These are phyloP conservation scores for Termitomyces sp. DNA, from an alignment of 768 basidiomycete species.

Conservation along the genomic window DNA sequence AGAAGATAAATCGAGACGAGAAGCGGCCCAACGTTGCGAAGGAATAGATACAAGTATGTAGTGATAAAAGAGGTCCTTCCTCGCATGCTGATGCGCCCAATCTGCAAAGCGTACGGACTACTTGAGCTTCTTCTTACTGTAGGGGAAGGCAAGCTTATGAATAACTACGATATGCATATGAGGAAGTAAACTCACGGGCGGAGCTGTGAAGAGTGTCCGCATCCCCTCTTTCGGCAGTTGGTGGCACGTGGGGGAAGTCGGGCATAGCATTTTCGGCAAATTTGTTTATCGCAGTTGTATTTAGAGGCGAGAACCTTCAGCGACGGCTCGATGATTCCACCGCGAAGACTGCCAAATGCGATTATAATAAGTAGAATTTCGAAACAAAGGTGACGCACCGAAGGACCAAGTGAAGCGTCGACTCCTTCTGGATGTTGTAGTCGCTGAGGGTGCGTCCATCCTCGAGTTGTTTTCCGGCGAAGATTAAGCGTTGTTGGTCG, in stretches of 20 bases:
- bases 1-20: too few species aligned
- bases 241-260: slow-evolving; percentile 99
- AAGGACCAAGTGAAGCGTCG: slow-evolving; percentile 95
- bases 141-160: too few species aligned
- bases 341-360: slow-evolving; percentile 69
- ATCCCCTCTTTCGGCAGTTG: slow-evolving; percentile 96
- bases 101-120: slow-evolving; percentile 12
- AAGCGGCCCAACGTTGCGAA: not conserved
- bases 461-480: slow-evolving; percentile 98
- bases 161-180: not conserved
- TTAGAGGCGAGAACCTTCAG: slow-evolving; percentile 95
- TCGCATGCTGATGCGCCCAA: not conserved
- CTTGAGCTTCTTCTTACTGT: slow-evolving; percentile 20
- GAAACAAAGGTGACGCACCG: slow-evolving; percentile 51
- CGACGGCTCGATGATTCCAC: slow-evolving; percentile 99
- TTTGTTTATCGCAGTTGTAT: slow-evolving; percentile 99
- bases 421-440: slow-evolving; percentile 99
- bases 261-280: slow-evolving; percentile 99
- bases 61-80: not conserved
- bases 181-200: slow-evolving; percentile 73
- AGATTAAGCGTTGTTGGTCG: slow-evolving; percentile 93
- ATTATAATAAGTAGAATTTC: not conserved
- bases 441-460: slow-evolving; percentile 95
- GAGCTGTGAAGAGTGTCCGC: slow-evolving; percentile 89
- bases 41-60: slow-evolving; percentile 3